A percentile compares a stretch with the other conserved stretches of the same genome.
phyloP scores from a whole-genome alignment of 2,329 filamentous ascomycete species.

The Ustulina deusta region DNA sequence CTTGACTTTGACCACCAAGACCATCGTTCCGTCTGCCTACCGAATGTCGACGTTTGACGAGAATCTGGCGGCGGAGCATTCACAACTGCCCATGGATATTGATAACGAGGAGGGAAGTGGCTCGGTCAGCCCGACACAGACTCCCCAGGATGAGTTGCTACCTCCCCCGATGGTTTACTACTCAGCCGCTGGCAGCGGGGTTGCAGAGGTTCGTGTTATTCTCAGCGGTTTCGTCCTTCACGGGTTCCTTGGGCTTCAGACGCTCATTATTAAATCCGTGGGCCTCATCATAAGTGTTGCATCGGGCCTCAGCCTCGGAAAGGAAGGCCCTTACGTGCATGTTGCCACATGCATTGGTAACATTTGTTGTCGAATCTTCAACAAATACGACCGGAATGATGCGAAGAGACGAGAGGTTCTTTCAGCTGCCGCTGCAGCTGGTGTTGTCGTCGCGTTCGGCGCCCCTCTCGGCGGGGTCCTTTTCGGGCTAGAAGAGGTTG shows the following conservation, averaged over 20 bases:
- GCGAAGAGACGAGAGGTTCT: slow-evolving; percentile 92
- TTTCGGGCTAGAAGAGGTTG: slow-evolving; percentile 94
- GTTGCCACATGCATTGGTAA: slow-evolving; percentile 96
- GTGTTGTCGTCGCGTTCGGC: slow-evolving; percentile 94
- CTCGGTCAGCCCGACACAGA: slow-evolving; percentile 57
- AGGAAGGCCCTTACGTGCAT: slow-evolving; percentile 97
- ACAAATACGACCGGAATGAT: slow-evolving; percentile 94
- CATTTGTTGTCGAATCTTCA: slow-evolving; percentile 91
- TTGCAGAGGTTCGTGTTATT: slow-evolving; percentile 97
- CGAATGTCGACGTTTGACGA: slow-evolving; percentile 91
- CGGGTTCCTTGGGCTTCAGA: slow-evolving; percentile 91
- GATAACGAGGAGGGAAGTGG: slow-evolving; percentile 58
- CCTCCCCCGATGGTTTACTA: slow-evolving; percentile 88
- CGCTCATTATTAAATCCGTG: slow-evolving; percentile 84
- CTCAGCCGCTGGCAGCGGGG: slow-evolving; percentile 93
- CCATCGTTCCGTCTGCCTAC: slow-evolving; percentile 88
- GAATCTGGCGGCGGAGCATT: slow-evolving; percentile 79
- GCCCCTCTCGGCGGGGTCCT: slow-evolving; percentile 88
- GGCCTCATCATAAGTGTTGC: slow-evolving; percentile 89
- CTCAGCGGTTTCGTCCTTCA: slow-evolving; percentile 98
- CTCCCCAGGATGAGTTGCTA: slow-evolving; percentile 43
- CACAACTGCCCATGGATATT: slow-evolving; percentile 55
- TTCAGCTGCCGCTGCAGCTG: slow-evolving; percentile 91
- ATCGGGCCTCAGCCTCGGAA: slow-evolving; percentile 92
- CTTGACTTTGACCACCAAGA: slow-evolving; percentile 90